Percentiles rank a stretch among this genome's conserved stretches.
These are phyloP conservation scores for Quercus lobata DNA, from an alignment of 331 rosid species.

Conservation along the genomic window DNA sequence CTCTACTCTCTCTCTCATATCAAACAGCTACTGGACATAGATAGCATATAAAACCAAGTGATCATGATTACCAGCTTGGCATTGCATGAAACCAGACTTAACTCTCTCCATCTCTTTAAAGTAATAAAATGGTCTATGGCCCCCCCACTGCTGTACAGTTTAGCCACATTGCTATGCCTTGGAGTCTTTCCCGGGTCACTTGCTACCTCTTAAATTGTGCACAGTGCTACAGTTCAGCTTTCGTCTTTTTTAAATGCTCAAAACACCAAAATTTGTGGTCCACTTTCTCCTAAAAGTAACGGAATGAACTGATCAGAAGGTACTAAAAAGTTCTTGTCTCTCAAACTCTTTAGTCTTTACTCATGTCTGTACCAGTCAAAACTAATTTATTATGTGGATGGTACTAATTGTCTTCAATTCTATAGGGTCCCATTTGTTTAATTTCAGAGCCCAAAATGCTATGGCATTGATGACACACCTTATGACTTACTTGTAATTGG, in stretches of 20 bases:
- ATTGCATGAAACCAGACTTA: constrained; percentile 27
- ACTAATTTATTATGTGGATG: constrained; percentile 16
- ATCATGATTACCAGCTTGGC: constrained; percentile 14
- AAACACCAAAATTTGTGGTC: constrained; percentile 37
- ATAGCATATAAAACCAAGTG: too few species aligned
- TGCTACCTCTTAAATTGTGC: background rate
- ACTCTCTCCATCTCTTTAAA: background rate
- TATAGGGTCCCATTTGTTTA: constrained; percentile 31
- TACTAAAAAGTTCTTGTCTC: constrained; percentile 33
- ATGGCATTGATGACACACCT: constrained; percentile 5
- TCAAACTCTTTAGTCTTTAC: constrained; percentile 33
- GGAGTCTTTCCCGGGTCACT: background rate
- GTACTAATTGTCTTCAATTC: constrained; percentile 29
- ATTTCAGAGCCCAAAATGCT: constrained; percentile 27
- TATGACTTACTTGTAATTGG: background rate
- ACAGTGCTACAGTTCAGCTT: constrained; percentile 8
- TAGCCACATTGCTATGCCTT: constrained; percentile 6
- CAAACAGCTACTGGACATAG: too few species aligned
- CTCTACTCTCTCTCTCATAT: background rate
- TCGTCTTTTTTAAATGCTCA: constrained; percentile 28
- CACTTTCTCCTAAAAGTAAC: constrained; percentile 30
- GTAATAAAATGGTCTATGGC: constrained; percentile 6
- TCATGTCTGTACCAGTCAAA: constrained; percentile 30
- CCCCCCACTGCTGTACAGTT: constrained; percentile 6
- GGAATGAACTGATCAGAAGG: constrained; percentile 39